phyloP scores from a whole-genome alignment of 495 filamentous ascomycete species.

The Penicillium steckii region DNA sequence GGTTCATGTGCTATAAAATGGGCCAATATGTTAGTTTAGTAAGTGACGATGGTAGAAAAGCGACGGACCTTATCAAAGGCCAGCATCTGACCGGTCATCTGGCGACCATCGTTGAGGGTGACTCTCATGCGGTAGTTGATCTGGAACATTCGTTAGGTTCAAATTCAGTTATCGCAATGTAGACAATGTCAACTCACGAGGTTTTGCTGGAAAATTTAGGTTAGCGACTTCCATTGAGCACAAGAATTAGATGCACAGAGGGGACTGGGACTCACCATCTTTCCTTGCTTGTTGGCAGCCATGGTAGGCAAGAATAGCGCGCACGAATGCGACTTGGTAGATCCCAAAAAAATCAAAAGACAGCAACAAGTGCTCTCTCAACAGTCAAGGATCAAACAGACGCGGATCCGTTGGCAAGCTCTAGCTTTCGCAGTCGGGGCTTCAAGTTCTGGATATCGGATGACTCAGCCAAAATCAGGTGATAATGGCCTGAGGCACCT shows the following conservation, averaged over 20 bases:
- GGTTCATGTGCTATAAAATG: slow-evolving; percentile 87
- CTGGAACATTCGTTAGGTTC: slow-evolving; percentile 49
- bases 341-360: slow-evolving; percentile 56
- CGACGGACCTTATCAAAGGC: slow-evolving; percentile 88
- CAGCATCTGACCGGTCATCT: slow-evolving; percentile 96
- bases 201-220: slow-evolving; percentile 72
- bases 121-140: slow-evolving; percentile 99
- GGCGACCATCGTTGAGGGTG: slow-evolving; percentile 90
- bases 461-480: slow-evolving; percentile 14
- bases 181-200: slow-evolving; percentile 67
- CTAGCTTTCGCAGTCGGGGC: slow-evolving; percentile 19
- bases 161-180: neutral
- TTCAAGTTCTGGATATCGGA: slow-evolving; percentile 21
- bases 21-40: slow-evolving; percentile 19
- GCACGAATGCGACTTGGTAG: slow-evolving; percentile 67
- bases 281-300: slow-evolving; percentile 90
- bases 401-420: slow-evolving; percentile 23
- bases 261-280: slow-evolving; percentile 81
- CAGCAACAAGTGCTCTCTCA: slow-evolving; percentile 26
- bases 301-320: slow-evolving; percentile 58
- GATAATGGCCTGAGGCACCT: neutral
- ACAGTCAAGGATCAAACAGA: slow-evolving; percentile 15
- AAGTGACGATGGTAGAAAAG: neutral
- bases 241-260: slow-evolving; percentile 27
- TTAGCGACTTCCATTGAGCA: slow-evolving; percentile 74